These are phyloP conservation scores for Pisolithus albus DNA, from an alignment of 768 basidiomycete genomes.

Conservation along the genomic window DNA sequence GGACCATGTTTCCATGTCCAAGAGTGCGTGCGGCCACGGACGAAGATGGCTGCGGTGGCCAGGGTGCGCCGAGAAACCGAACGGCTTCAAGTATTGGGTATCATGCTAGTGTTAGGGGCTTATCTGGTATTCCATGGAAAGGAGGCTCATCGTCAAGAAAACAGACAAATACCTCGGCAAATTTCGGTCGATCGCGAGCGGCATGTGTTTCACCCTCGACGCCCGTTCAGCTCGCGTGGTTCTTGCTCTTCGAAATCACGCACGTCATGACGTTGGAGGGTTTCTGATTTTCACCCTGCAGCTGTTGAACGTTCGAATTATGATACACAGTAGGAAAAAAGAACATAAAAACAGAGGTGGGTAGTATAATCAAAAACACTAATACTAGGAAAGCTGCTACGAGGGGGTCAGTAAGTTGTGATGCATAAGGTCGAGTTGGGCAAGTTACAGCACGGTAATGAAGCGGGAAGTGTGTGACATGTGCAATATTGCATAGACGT, in stretches of 20 bases:
- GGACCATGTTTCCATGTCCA: not conserved
- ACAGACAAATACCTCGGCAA: not conserved
- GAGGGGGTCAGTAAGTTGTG: conserved; percentile 15
- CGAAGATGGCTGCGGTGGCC: not conserved
- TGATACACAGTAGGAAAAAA: conserved; percentile 30
- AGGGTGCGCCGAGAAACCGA: not conserved
- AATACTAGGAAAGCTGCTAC: conserved; percentile 1
- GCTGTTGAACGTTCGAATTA: conserved; percentile 18
- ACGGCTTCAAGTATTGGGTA: not conserved
- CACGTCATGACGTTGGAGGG: too few relatives aligned
- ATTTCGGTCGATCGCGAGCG: not conserved
- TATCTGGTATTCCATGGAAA: not conserved
- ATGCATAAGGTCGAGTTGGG: conserved; percentile 10
- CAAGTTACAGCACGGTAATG: conserved; percentile 1
- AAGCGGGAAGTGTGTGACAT: conserved; percentile 10
- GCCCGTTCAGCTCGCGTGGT: too few relatives aligned
- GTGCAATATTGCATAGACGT: conserved; percentile 8
- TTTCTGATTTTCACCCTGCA: too few relatives aligned
- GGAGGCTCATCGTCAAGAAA: not conserved
- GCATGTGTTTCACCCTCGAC: too few relatives aligned
- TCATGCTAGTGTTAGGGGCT: not conserved
- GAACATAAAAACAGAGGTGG: conserved; percentile 30
- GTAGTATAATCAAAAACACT: conserved; percentile 29
- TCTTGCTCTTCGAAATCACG: too few relatives aligned
- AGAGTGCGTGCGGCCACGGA: not conserved